A percentile compares a stretch with the other conserved stretches of the same genome.
These are phyloP conservation scores for Fraxinus paxiana DNA, from an alignment of 305 asterid species.

Conservation along the genomic window DNA sequence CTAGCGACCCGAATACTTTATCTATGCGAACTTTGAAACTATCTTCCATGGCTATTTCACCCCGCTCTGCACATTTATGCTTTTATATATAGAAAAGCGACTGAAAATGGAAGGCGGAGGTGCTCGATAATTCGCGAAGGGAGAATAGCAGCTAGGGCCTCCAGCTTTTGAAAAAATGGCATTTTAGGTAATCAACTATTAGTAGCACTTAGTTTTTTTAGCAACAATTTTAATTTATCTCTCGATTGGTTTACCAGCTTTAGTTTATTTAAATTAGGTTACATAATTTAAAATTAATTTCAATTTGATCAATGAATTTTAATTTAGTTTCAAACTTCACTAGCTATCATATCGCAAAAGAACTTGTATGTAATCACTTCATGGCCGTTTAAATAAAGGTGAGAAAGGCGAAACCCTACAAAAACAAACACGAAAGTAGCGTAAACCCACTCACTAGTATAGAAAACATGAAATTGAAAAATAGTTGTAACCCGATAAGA, in stretches of 20 bases:
- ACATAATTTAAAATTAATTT: neutral
- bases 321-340: neutral
- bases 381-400: neutral
- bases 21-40: conserved; percentile 79
- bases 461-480: neutral
- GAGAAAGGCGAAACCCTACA: neutral
- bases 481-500: neutral
- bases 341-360: neutral
- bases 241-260: neutral
- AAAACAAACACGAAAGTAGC: neutral
- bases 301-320: neutral
- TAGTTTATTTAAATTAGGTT: neutral
- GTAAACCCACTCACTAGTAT: too few relatives aligned
- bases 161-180: neutral
- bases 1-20: conserved; percentile 65
- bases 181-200: neutral
- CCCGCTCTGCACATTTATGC: neutral
- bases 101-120: neutral
- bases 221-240: neutral
- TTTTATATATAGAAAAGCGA: neutral
- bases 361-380: neutral
- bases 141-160: neutral
- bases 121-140: neutral
- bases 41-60: conserved; percentile 53
- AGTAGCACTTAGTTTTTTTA: too few relatives aligned